phyloP scores from a whole-genome alignment of 2,329 filamentous ascomycete species.

The Fusarium guadeloupense region DNA sequence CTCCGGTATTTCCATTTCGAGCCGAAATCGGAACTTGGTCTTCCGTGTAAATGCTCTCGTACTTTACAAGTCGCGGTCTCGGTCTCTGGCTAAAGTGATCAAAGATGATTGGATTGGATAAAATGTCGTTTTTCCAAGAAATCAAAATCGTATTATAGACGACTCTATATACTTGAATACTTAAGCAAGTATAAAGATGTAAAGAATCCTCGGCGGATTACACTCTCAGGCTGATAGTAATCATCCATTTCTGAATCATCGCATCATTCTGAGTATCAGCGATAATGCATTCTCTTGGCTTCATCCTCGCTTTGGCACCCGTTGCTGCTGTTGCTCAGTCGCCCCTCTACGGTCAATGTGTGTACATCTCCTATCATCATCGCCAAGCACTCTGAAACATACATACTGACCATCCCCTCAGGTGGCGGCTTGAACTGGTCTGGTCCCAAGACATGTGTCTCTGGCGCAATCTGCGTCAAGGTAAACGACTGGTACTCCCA shows the following conservation, averaged over 20 bases:
- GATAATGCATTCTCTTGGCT: slow-evolving; percentile 8
- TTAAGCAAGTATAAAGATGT: neutral
- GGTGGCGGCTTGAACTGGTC: slow-evolving; percentile 1
- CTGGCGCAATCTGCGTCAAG: slow-evolving; percentile 15
- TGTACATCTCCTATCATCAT: too few species aligned
- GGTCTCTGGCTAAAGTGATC: slow-evolving; percentile 1
- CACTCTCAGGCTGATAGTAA: neutral
- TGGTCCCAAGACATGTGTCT: neutral
- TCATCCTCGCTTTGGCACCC: slow-evolving; percentile 14
- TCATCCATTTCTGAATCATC: neutral
- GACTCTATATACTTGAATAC: neutral
- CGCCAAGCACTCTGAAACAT: too few species aligned
- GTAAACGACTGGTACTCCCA: slow-evolving; percentile 20
- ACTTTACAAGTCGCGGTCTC: neutral
- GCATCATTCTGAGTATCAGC: neutral
- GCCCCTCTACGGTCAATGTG: slow-evolving; percentile 20
- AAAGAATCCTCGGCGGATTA: neutral
- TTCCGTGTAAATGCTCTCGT: slow-evolving; percentile 6
- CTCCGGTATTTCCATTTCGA: slow-evolving; percentile 28
- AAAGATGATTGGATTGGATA: neutral
- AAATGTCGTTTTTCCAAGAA: neutral
- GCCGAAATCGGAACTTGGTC: slow-evolving; percentile 21
- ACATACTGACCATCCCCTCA: neutral
- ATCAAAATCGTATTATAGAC: neutral
- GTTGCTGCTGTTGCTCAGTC: slow-evolving; percentile 8